Evolutionary conservation across 1,139 yeast species (phyloP), one percentile per base, ranked within the genome.

Genomic region (Sugiyamaella novakii): DNA sequence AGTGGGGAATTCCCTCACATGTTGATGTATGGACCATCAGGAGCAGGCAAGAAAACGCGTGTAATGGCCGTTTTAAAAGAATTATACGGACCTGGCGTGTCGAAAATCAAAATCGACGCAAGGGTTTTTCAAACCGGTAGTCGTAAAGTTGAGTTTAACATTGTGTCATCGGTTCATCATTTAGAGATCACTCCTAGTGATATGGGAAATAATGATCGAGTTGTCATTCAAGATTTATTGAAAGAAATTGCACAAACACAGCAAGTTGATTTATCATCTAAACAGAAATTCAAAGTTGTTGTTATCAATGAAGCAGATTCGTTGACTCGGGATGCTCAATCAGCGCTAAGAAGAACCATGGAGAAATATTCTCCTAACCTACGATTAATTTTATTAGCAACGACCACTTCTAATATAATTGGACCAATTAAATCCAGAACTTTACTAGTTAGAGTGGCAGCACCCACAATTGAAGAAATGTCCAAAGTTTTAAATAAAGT

Each of bases 311-410:
- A 92, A 66, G 98, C 98, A 0, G 97, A 92, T 59, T 78, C 88
- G 1, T 76, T 92, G 64, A 83, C 94, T 15, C 78, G 97, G 59
- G 98, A 95, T 65, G 98, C 98, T 0, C 98, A 92, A 67, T 97
- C 97, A 11, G 98, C 98, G 0, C 74, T 92, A 59, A 81, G 98
- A 72, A 79, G 98, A 67, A 92, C 99, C 0, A 94, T 92, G 98
- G 99, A 92, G 65, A 92, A 92, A 64, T 92, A 91, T 69, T 87
- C 97, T 3, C 78, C 85, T 18, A 91, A 88, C 63, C 81, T 92
- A 59, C 78, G 99, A 55, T 73, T 92, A 56, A 80, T 94, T 46
- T 73, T 92, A 73, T 77, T 92, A 27, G 87, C 96, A 60, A 92
- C 87, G 64, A 81, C 96, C 6, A 87, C 95, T 25, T 87, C 96